Evolutionary conservation across 257 asterid genomes (phyloP).

Genomic region (Jaltomata sinuosa): DNA sequence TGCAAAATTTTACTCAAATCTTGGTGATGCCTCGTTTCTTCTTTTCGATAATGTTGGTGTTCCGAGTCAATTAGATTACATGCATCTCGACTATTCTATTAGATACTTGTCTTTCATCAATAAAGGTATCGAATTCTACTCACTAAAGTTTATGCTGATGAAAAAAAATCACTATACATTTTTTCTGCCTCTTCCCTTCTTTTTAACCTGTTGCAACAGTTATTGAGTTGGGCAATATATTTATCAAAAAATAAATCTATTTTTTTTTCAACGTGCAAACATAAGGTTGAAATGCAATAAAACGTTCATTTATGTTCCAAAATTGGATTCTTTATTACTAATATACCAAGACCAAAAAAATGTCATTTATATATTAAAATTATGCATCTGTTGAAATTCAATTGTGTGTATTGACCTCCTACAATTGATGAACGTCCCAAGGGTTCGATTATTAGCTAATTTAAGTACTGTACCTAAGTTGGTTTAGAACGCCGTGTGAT

Average conservation of each 20-base stretch:
- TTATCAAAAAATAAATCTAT: no score
- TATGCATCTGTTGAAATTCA: not conserved
- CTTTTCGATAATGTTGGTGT: not conserved
- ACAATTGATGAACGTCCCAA: not conserved
- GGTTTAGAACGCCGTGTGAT: no score
- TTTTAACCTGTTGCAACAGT: no score
- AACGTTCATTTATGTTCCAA: not conserved
- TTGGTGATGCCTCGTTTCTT: not conserved
- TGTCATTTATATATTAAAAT: no score
- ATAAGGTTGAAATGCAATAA: no score
- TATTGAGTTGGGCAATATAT: not conserved
- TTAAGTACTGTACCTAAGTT: no score
- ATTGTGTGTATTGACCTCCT: not conserved
- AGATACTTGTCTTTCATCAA: not conserved
- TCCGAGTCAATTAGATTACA: not conserved
- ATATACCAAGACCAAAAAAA: not conserved
- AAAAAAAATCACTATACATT: not conserved
- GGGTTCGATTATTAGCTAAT: no score
- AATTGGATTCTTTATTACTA: not conserved
- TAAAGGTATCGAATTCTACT: not conserved
- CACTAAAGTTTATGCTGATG: not conserved
- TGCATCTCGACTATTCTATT: not conserved
- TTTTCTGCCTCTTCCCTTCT: no score
- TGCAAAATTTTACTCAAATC: not conserved
- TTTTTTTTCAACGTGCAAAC: not conserved